Evolutionary conservation across 164 flowering plant genomes (phyloP), one percentile per base, ranked within the genome.

Genomic region (Berberis vulgaris): DNA sequence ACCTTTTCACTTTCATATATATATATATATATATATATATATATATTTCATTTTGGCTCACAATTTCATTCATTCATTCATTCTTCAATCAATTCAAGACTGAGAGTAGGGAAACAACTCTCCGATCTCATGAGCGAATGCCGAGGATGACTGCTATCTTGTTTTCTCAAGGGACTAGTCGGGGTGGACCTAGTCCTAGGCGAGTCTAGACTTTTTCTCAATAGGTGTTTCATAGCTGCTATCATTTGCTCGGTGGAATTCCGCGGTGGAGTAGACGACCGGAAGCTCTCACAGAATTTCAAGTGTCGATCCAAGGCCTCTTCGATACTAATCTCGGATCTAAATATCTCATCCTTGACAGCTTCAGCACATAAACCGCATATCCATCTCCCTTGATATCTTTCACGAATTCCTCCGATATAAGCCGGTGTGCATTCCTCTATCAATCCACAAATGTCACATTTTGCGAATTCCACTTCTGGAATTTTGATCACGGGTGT

Each of bases 291-390:
- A 67, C 86, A 84, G 71, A 89, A 88, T 65, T 65, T 85, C 77
- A 83, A 71, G 72, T 89, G 98, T 8, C 71, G 78, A 2, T 70
- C 72, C 78, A 92, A 46, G 2, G 95, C 98, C 72, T 92, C 96
- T 49, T 89, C 96, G 0, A 78, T 80, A 26, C 26, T 26, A 6
- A 92, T 74, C 41, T 79, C 76, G 2, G 88, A 76, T 47, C 88
- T 73, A 13, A 64, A 49, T 45, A 86, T 77, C 72, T 91, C 98
- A 42, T 91, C 86, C 57, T 89, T 83, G 3, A 87, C 79, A 1
- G 94, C 98, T 58, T 91, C 98, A 0, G 84, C 76, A 59, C 98
- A 91, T 2, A 91, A 74, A 1, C 98, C 98, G 59, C 98, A 91
- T 43, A 91, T 82, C 98, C 98, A 91, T 67, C 76, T 78, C 2